Base-by-base conservation (phyloP, 345 rosid species). In the Limnanthes douglasii region DNA sequence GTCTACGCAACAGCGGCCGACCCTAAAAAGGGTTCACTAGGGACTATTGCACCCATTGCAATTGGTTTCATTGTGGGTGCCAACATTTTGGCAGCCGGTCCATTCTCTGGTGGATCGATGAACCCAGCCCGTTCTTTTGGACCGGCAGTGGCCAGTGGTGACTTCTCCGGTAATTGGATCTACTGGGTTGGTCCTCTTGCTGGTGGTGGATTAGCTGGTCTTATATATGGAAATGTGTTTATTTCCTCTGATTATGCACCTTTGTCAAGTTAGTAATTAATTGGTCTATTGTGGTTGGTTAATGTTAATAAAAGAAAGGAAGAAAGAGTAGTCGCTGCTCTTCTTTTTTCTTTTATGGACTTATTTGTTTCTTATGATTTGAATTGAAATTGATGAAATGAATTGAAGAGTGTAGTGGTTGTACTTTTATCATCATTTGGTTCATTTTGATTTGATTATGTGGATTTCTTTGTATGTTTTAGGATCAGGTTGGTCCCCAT, bases 101-200 rank as follows among this genome's bases (percentile, higher is more conserved):
- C 97, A 19, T 88, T 88, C 67, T 83, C 93, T 0, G 95, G 93
- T 12, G 95, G 93, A 11, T 82, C 97, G 31, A 88, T 83, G 97
- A 88, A 88, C 77, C 93, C 97, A 0, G 97, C 95, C 10, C 85
- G 93, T 3, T 83, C 97, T 14, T 88, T 88, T 15, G 97, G 97
- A 21, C 97, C 93, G 1, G 95, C 95, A 0, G 90, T 88, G 19
- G 83, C 49, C 1, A 82, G 86, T 1, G 93, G 95, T 1, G 69
- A 86, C 55, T 86, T 64, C 78, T 64, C 62, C 2, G 95, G 68
- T 57, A 81, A 78, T 67, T 86, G 95, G 95, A 73, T 82, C 58
- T 82, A 86, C 51, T 86, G 95, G 97, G 93, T 67, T 4, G 93
- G 95, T 3, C 94, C 95, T 20, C 86, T 86, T 7, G 6, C 78